Evolutionary conservation across 2,329 filamentous ascomycete genomes (phyloP).

Genomic region (Aureobasidium namibiae): DNA sequence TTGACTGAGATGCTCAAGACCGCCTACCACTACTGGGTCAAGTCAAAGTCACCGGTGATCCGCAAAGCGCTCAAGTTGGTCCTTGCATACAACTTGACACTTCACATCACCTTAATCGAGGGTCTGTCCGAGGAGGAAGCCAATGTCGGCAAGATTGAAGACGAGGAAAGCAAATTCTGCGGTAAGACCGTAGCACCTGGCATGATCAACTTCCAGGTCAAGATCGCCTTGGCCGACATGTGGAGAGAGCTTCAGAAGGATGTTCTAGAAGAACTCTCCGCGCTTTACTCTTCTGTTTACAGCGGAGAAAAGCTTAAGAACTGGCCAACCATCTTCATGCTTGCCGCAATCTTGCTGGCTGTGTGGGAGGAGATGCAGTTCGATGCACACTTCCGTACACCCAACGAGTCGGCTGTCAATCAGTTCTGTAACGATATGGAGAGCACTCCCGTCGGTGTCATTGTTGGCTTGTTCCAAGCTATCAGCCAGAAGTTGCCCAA

Average conservation of each 20-base stretch:
- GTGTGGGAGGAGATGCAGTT: slow-evolving; percentile 99
- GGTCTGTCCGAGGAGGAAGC: slow-evolving; percentile 72
- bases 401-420: slow-evolving; percentile 72
- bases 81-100: slow-evolving; percentile 88
- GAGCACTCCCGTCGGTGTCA: slow-evolving; percentile 87
- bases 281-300: slow-evolving; percentile 94
- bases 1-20: slow-evolving; percentile 95
- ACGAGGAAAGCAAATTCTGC: slow-evolving; percentile 76
- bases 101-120: slow-evolving; percentile 91
- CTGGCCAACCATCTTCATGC: slow-evolving; percentile 98
- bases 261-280: slow-evolving; percentile 85
- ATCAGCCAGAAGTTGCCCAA: slow-evolving; percentile 94
- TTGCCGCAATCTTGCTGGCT: slow-evolving; percentile 82
- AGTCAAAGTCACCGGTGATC: slow-evolving; percentile 80
- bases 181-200: slow-evolving; percentile 89
- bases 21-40: slow-evolving; percentile 83
- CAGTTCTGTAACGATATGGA: slow-evolving; percentile 98
- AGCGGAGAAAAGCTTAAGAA: slow-evolving; percentile 96
- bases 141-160: slow-evolving; percentile 75
- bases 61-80: slow-evolving; percentile 93
- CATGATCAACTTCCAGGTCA: slow-evolving; percentile 99
- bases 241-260: slow-evolving; percentile 97
- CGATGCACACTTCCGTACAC: slow-evolving; percentile 91
- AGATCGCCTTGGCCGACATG: slow-evolving; percentile 93
- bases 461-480: slow-evolving; percentile 92